A percentile compares a stretch with the other conserved stretches of the same genome.
phyloP scores from a whole-genome alignment of 352 stramenopile genomes.

The Phytophthora quininea region DNA sequence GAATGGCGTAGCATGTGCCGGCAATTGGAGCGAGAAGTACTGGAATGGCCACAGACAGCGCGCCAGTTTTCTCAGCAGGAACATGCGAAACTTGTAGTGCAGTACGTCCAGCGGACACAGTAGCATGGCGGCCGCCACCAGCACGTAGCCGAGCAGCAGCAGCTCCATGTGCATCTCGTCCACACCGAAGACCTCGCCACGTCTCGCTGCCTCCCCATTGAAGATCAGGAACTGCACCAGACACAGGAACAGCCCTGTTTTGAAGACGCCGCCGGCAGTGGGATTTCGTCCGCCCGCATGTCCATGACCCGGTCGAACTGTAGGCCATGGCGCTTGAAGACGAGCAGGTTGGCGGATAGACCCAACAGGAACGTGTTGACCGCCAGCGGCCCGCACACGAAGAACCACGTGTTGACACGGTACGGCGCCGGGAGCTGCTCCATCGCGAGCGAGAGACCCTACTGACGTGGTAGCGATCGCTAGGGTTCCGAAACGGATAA shows the following conservation, averaged over 20 bases:
- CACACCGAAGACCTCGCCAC: slow-evolving; percentile 47
- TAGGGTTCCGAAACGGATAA: too few species aligned
- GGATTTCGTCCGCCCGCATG: slow-evolving; percentile 72
- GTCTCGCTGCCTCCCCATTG: slow-evolving; percentile 44
- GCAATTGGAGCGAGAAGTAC: slow-evolving; percentile 58
- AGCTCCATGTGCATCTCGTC: slow-evolving; percentile 74
- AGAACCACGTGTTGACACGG: too few species aligned
- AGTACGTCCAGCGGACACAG: slow-evolving; percentile 71
- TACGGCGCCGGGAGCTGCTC: too few species aligned
- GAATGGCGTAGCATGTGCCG: slow-evolving; percentile 65
- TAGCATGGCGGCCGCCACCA: slow-evolving; percentile 47
- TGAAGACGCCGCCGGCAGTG: slow-evolving; percentile 45
- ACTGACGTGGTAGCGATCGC: too few species aligned
- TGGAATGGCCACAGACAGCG: slow-evolving; percentile 76
- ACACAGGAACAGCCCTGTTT: slow-evolving; percentile 42
- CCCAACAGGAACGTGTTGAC: slow-evolving; percentile 70
- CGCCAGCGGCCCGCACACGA: too few species aligned
- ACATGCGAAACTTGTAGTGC: slow-evolving; percentile 72
- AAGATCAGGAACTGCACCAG: slow-evolving; percentile 63
- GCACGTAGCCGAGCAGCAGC: slow-evolving; percentile 69
- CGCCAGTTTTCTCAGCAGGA: slow-evolving; percentile 55
- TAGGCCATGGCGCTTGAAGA: slow-evolving; percentile 63
- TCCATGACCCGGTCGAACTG: slow-evolving; percentile 77
- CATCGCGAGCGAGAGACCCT: too few species aligned
- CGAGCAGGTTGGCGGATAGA: slow-evolving; percentile 63